Base-by-base conservation (phyloP, 768 basidiomycete species). In the Psilocybe cubensis region DNA sequence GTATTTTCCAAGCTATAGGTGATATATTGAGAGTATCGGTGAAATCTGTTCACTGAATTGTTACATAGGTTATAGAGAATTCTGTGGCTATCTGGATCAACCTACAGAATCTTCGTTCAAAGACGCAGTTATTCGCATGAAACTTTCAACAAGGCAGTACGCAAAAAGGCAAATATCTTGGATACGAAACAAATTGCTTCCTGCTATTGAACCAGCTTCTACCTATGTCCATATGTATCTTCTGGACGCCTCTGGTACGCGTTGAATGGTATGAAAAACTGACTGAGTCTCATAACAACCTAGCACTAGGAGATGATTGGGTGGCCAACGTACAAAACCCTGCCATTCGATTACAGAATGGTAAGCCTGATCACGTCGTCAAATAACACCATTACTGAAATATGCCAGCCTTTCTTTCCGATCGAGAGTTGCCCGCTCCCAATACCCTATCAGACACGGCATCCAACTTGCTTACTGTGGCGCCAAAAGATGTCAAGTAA, bases 1-100 rank as follows among this genome's bases (percentile, higher is more conserved):
- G 97, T 1, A 91, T 98, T 55, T 98, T 91, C 72, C 97, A 99
- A 70, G 85, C 93, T 0, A 99, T 99, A 58, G 96, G 96, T 91
- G 40, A 3, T 17, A 38, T 28, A 38, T 35, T 59, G 60, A 53
- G 10, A 1, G 12, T 44, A 43, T 35, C 14, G 18, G 33, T 28
- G 11, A 10, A 35, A 6, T 28, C 20, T 47, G 20, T 27, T 44
- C 33, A 25, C 24, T 41, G 25, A 29, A 12, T 27, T 5, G 24
- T 7, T 20, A 27, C 23, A 29, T 64, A 98, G 96, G 97, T 4
- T 98, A 92, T 76, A 94, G 89, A 69, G 96, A 98, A 72, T 98
- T 99, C 66, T 77, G 86, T 60, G 67, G 77, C 21, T 88, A 90
- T 71, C 74, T 94, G 24, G 72, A 74, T n/a, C 28, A 50, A 7